Evolutionary conservation across 73 alveolate species (phyloP), one percentile per base, ranked within the genome.

Genomic region (Paramecium tetraurelia): DNA sequence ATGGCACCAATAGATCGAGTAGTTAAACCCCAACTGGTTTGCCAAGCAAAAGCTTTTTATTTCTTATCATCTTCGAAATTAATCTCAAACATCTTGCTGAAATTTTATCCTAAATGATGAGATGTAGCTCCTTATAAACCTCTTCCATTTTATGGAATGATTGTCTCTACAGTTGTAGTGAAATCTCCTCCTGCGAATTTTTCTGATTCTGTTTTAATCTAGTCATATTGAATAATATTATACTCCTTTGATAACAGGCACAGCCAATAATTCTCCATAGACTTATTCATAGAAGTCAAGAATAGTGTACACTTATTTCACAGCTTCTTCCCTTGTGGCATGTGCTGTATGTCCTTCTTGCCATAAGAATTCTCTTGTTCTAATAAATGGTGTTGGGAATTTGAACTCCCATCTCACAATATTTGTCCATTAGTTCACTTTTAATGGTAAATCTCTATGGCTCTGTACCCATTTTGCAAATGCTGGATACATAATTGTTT

Each of bases 281-380:
- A 96, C 97, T 48, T 75, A 92, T 36, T 96, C 97, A 93, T 99
- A 99, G 87, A 93, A 97, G 53, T 99, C 99, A 70, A 98, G 96
- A 58, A 98, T 98, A 22, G 95, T 92, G 43, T 83, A 90, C 33
- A 98, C 99, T 96, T 94, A 86, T 57, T 97, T 96, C 58, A 85
- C 96, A 0, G 99, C 99, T 92, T 98, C 99, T 93, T 96, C 99
- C 58, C 94, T 94, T 6, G 99, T 96, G 7, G 99, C 97, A 90
- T 98, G 99, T 18, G 99, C 99, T 2, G 99, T 99, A 92, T 99
- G 99, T n/a, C 99, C 99, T 92, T 99, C 99, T 95, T 99, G 99
- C 99, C 99, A 99, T 86, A 98, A 94, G 96, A 99, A 99, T 96
- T 99, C 99, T 85, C 99, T 94, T 16, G 99, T 99, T 93, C 99